Evolutionary conservation across 78 protist species (phyloP).

Genomic region (Monosiga brevicollis): DNA sequence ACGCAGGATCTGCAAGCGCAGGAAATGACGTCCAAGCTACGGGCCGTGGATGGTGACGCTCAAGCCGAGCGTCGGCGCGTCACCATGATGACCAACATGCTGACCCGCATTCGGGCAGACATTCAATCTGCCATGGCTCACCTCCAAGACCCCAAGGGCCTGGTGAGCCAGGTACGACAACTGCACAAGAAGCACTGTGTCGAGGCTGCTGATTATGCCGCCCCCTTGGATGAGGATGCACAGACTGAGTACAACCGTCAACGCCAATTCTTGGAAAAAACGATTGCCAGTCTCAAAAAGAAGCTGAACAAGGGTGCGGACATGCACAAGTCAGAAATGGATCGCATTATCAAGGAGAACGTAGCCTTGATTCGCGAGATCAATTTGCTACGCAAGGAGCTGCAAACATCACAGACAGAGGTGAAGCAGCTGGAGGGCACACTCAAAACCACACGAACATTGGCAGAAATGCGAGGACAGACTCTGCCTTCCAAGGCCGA

Average conservation of each 20-base stretch:
- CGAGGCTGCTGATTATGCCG: neutral
- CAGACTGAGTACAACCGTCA: constrained; percentile 47
- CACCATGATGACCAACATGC: constrained; percentile 18
- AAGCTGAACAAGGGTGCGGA: constrained; percentile 40
- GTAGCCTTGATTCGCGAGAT: constrained; percentile 39
- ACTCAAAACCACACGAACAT: neutral
- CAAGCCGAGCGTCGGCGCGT: neutral
- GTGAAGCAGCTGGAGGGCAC: neutral
- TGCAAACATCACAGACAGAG: neutral
- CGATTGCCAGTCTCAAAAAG: constrained; percentile 41
- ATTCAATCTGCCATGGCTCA: neutral
- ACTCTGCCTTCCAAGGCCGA: neutral
- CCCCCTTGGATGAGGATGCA: constrained; percentile 17
- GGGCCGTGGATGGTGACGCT: neutral
- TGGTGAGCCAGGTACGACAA: constrained; percentile 15
- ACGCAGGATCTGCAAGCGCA: constrained; percentile 26
- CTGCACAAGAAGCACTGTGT: constrained; percentile 28
- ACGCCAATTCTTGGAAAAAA: constrained; percentile 40
- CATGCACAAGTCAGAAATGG: constrained; percentile 31
- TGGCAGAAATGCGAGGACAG: neutral
- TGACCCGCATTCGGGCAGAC: neutral
- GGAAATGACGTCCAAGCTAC: constrained; percentile 19
- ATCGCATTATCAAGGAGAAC: constrained; percentile 56
- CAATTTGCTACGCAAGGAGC: constrained; percentile 52
- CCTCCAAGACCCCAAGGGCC: constrained; percentile 9